These are phyloP conservation scores for Starmerella powellii DNA, from an alignment of 805 yeast species.

Conservation along the genomic window DNA sequence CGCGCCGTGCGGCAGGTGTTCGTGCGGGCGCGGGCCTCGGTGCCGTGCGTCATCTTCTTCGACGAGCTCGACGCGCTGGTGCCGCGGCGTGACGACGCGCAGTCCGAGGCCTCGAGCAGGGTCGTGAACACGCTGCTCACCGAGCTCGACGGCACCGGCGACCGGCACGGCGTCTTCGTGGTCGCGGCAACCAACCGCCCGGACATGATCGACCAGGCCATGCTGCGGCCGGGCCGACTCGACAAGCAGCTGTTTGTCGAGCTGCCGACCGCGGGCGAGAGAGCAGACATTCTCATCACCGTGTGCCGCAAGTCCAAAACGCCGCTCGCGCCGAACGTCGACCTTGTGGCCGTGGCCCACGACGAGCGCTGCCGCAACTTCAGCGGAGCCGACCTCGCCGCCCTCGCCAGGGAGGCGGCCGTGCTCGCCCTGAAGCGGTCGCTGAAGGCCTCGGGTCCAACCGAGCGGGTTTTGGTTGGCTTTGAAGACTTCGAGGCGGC, in stretches of 20 bases:
- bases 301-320: constrained; percentile 48
- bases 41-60: constrained; percentile 88
- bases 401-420: constrained; percentile 88
- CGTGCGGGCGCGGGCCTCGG: constrained; percentile 79
- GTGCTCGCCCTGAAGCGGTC: constrained; percentile 56
- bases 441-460: constrained; percentile 26
- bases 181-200: constrained; percentile 96
- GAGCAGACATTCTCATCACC: constrained; percentile 71
- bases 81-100: constrained; percentile 79
- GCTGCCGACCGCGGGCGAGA: constrained; percentile 65
- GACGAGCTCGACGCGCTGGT: constrained; percentile 95
- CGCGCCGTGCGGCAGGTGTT: constrained; percentile 89
- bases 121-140: constrained; percentile 92
- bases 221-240: constrained; percentile 92
- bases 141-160: constrained; percentile 88
- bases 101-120: constrained; percentile 80
- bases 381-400: constrained; percentile 92
- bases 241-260: constrained; percentile 89
- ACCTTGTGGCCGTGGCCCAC: constrained; percentile 48
- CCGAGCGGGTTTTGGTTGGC: constrained; percentile 36
- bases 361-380: constrained; percentile 78
- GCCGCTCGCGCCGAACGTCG: constrained; percentile 55
- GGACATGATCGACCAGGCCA: constrained; percentile 96
- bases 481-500: constrained; percentile 59
- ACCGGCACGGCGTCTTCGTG: constrained; percentile 83